Conservation (phyloP, 2,329 filamentous ascomycete genomes). For the Arthrobotrys sinensis region DNA sequence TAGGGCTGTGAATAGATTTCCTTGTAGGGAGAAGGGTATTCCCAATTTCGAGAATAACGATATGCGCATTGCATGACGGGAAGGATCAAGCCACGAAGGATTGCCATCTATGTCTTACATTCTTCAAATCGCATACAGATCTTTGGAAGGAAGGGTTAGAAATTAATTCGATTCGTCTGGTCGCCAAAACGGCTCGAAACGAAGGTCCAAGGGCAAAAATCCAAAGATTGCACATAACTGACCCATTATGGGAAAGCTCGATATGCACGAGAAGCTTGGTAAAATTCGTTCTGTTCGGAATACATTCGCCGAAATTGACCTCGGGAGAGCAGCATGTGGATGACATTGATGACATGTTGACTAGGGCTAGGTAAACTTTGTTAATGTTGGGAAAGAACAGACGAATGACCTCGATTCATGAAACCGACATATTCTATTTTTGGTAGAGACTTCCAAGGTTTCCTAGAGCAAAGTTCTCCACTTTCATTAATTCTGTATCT, state of each 20-base stretch:
- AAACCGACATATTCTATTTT: constrained; percentile 39
- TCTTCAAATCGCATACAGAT: constrained; percentile 8
- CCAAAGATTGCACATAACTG: background rate
- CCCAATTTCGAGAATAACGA: constrained; percentile 14
- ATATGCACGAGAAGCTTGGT: constrained; percentile 44
- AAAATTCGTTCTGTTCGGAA: constrained; percentile 36
- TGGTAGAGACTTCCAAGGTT: background rate
- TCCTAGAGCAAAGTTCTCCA: constrained; percentile 8
- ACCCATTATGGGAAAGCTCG: constrained; percentile 4
- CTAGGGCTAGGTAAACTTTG: background rate
- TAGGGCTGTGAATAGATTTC: constrained; percentile 22
- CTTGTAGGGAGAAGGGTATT: constrained; percentile 7
- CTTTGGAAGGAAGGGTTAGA: background rate
- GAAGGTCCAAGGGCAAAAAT: background rate
- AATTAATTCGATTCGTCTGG: constrained; percentile 29
- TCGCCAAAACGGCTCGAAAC: constrained; percentile 18
- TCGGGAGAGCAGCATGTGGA: constrained; percentile 20
- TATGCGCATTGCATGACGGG: constrained; percentile 15
- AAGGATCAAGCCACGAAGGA: constrained; percentile 53
- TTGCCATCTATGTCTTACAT: constrained; percentile 42
- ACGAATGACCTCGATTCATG: constrained; percentile 22
- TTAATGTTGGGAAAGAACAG: constrained; percentile 28
- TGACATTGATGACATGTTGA: constrained; percentile 35
- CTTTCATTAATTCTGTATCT: constrained; percentile 22
- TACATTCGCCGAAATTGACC: constrained; percentile 35